Evolutionary conservation across 1,284 basidiomycete genomes (phyloP).

Genomic region (Rhodotorula sp.): DNA sequence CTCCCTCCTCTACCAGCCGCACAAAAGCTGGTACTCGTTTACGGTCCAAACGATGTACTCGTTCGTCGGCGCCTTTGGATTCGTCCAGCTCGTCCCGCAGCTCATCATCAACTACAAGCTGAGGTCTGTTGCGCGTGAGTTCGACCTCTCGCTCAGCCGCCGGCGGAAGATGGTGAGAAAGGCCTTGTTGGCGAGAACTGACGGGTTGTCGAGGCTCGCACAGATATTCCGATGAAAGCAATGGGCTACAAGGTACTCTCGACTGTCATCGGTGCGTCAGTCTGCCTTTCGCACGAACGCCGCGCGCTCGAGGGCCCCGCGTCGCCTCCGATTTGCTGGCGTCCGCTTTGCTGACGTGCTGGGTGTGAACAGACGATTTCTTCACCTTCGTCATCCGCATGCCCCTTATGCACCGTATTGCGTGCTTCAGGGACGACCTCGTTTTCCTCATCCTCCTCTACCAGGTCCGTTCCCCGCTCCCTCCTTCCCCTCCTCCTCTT

Average conservation of each 20-base stretch:
- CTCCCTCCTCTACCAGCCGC: slow-evolving; percentile 73
- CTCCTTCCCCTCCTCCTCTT: background rate
- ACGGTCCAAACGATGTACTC: slow-evolving; percentile 1
- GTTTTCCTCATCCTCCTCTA: slow-evolving; percentile 46
- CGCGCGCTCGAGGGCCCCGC: too few species aligned
- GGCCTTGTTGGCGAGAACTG: too few species aligned
- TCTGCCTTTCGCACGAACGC: too few species aligned
- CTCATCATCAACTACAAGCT: slow-evolving; percentile 69
- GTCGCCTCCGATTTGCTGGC: too few species aligned
- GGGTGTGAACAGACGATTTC: slow-evolving; percentile 31
- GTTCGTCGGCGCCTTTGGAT: slow-evolving; percentile 94
- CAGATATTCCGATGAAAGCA: slow-evolving; percentile 87
- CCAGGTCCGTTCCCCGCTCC: slow-evolving; percentile 21
- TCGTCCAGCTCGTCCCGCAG: slow-evolving; percentile 90
- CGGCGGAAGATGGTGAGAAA: too few species aligned
- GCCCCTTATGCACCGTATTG: slow-evolving; percentile 86
- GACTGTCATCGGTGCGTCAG: slow-evolving; percentile 21
- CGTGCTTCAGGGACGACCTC: slow-evolving; percentile 64
- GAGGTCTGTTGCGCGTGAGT: slow-evolving; percentile 58
- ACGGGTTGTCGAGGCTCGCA: too few species aligned
- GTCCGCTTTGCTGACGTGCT: too few species aligned
- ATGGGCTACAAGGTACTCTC: slow-evolving; percentile 60
- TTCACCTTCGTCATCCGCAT: slow-evolving; percentile 55
- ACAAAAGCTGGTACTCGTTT: slow-evolving; percentile 84
- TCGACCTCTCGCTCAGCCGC: slow-evolving; percentile 25